These are phyloP conservation scores for Cladorrhinum sp. DNA, from an alignment of 2,329 filamentous ascomycete species.

Conservation along the genomic window DNA sequence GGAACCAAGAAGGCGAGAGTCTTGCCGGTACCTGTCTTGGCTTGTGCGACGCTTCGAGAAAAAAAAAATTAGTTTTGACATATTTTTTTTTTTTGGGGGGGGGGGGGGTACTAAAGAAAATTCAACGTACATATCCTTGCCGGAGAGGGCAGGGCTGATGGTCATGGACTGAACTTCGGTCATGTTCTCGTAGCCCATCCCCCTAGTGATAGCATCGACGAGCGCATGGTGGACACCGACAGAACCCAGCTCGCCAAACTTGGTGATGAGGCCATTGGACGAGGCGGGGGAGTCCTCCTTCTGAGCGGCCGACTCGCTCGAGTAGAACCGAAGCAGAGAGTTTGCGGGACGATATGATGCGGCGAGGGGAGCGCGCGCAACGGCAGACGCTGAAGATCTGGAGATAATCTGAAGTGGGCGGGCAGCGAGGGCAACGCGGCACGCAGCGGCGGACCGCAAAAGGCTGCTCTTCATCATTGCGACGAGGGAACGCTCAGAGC, in stretches of 20 bases:
- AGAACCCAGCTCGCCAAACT: conserved; percentile 44
- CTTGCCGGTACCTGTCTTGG: conserved; percentile 95
- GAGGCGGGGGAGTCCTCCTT: conserved; percentile 14
- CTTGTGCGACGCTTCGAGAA: conserved; percentile 71
- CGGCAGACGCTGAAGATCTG: conserved; percentile 25
- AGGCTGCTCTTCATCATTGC: conserved; percentile 29
- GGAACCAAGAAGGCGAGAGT: conserved; percentile 91
- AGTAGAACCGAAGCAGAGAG: conserved; percentile 36
- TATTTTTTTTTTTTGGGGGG: no score
- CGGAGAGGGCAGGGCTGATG: conserved; percentile 74
- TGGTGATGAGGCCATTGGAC: conserved; percentile 30
- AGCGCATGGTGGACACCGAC: conserved; percentile 61
- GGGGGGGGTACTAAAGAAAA: background rate
- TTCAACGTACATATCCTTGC: conserved; percentile 71
- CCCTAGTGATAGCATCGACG: conserved; percentile 63
- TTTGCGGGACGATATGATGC: conserved; percentile 14
- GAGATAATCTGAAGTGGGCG: conserved; percentile 23
- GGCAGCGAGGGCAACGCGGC: conserved; percentile 24
- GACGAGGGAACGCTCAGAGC: conserved; percentile 1
- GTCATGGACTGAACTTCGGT: conserved; percentile 87
- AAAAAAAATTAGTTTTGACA: background rate
- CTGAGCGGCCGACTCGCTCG: conserved; percentile 36
- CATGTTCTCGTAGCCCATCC: conserved; percentile 80
- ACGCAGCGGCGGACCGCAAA: conserved; percentile 27
- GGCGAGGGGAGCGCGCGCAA: conserved; percentile 24